phyloP scores from a whole-genome alignment of 305 asterid species.

The Striga hermonthica region DNA sequence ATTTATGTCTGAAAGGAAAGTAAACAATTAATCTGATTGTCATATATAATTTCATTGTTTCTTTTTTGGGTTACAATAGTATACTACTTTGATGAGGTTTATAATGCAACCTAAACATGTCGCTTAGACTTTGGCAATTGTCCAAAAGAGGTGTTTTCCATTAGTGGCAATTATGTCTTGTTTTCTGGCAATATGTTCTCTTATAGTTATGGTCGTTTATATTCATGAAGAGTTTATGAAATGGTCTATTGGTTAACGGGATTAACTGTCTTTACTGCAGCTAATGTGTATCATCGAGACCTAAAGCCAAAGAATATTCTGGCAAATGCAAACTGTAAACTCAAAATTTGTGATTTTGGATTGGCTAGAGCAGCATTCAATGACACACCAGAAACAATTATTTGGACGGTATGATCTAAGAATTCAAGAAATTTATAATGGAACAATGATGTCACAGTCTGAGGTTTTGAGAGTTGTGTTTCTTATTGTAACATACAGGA shows the following conservation, averaged over 20 bases:
- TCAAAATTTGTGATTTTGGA: slow-evolving; percentile 89
- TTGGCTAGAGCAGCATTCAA: slow-evolving; percentile 87
- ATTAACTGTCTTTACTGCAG: slow-evolving; percentile 43
- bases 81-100: no score
- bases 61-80: no score
- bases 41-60: slow-evolving; percentile 14
- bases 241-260: slow-evolving; percentile 7
- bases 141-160: background rate
- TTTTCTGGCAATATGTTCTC: background rate
- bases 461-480: background rate
- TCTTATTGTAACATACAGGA: slow-evolving; percentile 51
- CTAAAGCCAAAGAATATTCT: slow-evolving; percentile 28
- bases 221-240: slow-evolving; percentile 6
- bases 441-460: background rate
- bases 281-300: slow-evolving; percentile 86
- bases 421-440: slow-evolving; percentile 8
- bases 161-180: slow-evolving; percentile 7
- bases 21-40: slow-evolving; percentile 1
- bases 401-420: slow-evolving; percentile 73
- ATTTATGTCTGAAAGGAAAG: background rate
- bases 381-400: slow-evolving; percentile 76
- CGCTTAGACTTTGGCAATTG: slow-evolving; percentile 8
- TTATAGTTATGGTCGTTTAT: slow-evolving; percentile 13
- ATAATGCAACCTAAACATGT: slow-evolving; percentile 4
- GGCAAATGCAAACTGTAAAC: slow-evolving; percentile 91